Percentiles rank a stretch among this genome's conserved stretches.
Conservation (phyloP, 2,329 filamentous ascomycete species). For the Venturiaceae sp. region DNA sequence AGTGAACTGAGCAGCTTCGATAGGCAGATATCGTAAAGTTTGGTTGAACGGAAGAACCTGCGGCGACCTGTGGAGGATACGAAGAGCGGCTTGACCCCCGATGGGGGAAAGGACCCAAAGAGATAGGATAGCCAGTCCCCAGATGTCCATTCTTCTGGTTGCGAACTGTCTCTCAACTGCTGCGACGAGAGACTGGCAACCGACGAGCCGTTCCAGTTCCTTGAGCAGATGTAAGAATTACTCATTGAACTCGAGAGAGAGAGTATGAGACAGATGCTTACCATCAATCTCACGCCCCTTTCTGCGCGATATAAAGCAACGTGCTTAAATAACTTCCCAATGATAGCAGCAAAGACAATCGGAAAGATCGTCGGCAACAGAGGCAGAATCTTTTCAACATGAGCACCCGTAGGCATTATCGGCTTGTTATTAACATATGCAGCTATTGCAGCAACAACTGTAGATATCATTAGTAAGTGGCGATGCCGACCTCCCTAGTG, state of each 20-base stretch:
- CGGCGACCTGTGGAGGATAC: slow-evolving; percentile 16
- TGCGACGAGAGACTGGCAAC: slow-evolving; percentile 26
- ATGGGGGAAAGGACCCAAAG: slow-evolving; percentile 26
- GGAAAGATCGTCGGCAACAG: slow-evolving; percentile 25
- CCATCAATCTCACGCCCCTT: slow-evolving; percentile 20
- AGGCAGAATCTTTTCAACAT: slow-evolving; percentile 18
- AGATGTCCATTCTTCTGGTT: slow-evolving; percentile 19
- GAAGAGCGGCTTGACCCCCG: slow-evolving; percentile 25
- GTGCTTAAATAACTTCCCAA: slow-evolving; percentile 24
- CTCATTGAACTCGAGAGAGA: neutral
- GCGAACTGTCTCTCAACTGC: slow-evolving; percentile 23
- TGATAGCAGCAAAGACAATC: slow-evolving; percentile 25
- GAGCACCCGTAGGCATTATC: slow-evolving; percentile 16
- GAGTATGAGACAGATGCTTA: slow-evolving; percentile 3
- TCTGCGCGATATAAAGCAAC: slow-evolving; percentile 24
- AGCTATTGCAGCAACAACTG: slow-evolving; percentile 15
- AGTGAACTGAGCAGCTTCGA: slow-evolving; percentile 10
- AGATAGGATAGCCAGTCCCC: slow-evolving; percentile 22
- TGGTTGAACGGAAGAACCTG: slow-evolving; percentile 9
- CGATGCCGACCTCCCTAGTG: neutral
- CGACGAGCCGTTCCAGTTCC: neutral
- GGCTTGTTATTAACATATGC: slow-evolving; percentile 19
- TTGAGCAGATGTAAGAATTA: neutral
- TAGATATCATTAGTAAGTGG: slow-evolving; percentile 13
- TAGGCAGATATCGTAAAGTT: slow-evolving; percentile 18